Percentiles rank a stretch among this genome's conserved stretches.
Conservation (phyloP, 1,284 basidiomycete species). For the Sporisorium sorghi region DNA sequence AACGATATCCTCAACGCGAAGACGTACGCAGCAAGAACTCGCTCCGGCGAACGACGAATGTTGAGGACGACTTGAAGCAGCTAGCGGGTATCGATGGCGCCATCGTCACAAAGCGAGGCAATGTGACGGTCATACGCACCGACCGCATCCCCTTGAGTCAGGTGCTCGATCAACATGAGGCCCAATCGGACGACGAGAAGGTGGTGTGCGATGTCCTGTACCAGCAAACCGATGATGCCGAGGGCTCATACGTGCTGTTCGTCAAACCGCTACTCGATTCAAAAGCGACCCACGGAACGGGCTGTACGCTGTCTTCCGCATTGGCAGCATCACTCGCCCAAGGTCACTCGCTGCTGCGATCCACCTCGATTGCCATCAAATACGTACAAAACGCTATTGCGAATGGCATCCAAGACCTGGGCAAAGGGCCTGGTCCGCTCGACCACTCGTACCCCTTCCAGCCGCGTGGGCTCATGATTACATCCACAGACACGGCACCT, state of each 20-base stretch:
- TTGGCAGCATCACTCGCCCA: slow-evolving; percentile 78
- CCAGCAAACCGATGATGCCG: slow-evolving; percentile 69
- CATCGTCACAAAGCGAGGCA: slow-evolving; percentile 21
- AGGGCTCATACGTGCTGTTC: slow-evolving; percentile 51
- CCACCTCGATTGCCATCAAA: slow-evolving; percentile 75
- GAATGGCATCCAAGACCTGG: slow-evolving; percentile 76
- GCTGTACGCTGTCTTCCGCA: slow-evolving; percentile 89
- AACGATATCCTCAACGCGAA: slow-evolving; percentile 29
- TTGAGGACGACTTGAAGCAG: slow-evolving; percentile 18
- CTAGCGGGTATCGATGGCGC: slow-evolving; percentile 42
- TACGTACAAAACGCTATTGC: slow-evolving; percentile 85
- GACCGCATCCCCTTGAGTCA: slow-evolving; percentile 40
- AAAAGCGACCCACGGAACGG: slow-evolving; percentile 82
- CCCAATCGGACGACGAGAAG: neutral
- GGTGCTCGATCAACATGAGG: slow-evolving; percentile 13
- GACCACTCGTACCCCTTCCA: slow-evolving; percentile 83
- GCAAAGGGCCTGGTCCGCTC: slow-evolving; percentile 84
- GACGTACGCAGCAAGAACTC: neutral
- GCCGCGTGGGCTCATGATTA: slow-evolving; percentile 40
- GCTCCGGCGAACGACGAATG: neutral
- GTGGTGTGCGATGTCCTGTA: slow-evolving; percentile 82
- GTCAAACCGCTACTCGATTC: slow-evolving; percentile 53
- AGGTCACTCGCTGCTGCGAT: slow-evolving; percentile 75
- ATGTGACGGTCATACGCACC: slow-evolving; percentile 39
- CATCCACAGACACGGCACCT: slow-evolving; percentile 37